Conservation (phyloP, 2,329 filamentous ascomycete genomes). For the Sporothrix euskadiensis region DNA sequence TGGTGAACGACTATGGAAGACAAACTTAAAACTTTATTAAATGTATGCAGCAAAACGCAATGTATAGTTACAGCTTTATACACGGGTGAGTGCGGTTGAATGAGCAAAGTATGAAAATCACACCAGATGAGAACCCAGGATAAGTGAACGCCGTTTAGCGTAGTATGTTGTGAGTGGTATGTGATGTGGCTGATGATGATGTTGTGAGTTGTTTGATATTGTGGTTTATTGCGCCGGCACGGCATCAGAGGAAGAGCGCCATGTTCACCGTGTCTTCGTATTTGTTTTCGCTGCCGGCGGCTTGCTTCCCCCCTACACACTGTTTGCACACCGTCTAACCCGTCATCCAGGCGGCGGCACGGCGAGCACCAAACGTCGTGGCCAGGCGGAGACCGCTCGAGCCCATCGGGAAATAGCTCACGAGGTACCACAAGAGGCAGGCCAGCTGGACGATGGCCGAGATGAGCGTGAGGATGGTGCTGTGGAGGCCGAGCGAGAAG, state of each 20-base stretch:
- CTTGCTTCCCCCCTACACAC: neutral
- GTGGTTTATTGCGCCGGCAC: neutral
- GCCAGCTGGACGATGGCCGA: constrained; percentile 81
- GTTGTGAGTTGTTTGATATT: neutral
- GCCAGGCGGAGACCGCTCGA: constrained; percentile 83
- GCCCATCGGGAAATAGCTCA: constrained; percentile 98
- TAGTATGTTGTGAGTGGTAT: neutral
- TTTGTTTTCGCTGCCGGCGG: no score
- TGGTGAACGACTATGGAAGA: neutral
- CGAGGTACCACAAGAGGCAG: constrained; percentile 85
- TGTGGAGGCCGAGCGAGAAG: constrained; percentile 85
- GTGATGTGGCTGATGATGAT: neutral
- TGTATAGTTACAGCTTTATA: neutral
- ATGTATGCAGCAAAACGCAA: neutral
- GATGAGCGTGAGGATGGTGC: constrained; percentile 79
- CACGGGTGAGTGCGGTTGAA: neutral
- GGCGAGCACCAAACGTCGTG: constrained; percentile 78
- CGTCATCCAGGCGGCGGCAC: constrained; percentile 85
- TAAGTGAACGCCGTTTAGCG: neutral
- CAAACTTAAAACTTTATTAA: neutral
- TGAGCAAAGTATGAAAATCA: neutral
- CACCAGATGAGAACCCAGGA: neutral
- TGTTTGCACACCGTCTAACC: constrained; percentile 51
- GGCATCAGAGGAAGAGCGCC: neutral
- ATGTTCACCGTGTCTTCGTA: neutral